Base-by-base conservation (phyloP, 225 moss, liverwort and hornwort genomes). In the Pseudoscleropodium purum region DNA sequence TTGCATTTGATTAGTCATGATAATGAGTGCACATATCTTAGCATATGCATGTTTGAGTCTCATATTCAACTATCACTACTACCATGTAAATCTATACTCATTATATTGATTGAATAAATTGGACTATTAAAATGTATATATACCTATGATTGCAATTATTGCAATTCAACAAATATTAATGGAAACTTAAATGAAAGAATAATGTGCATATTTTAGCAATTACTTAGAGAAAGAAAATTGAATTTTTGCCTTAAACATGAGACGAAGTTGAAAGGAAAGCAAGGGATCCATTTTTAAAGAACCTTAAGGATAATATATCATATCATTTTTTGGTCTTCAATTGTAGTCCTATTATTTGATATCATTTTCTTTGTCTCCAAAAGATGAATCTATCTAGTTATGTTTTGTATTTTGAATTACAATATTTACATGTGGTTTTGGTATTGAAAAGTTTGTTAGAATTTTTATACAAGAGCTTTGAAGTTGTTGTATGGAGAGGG, bases 221-320 rank as follows among this genome's bases (percentile, higher is more conserved):
- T 43, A 41, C 1, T 2, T n/a, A 6, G 13, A 68, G 19, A 6
- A n/a, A 3, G 0, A n/a, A n/a, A n/a, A 6, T 1, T 0, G 11
- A 0, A 7, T 69, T n/a, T 13, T 23, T n/a, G 2, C 12, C 11
- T 69, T 69, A 69, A 12, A 69, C n/a, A 69, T 13, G 6, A n/a
- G 9, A 23, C 7, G 7, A 24, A 69, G 4, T 69, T 0, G n/a
- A 0, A 12, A 12, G 61, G 61, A 4, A 25, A 10, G 11, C 5
- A 60, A 4, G 7, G 19, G 13, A 37, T 67, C 11, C 3, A 19
- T 67, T 67, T 67, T 67, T 10, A 67, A 5, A 67, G 10, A 67
- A 67, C 6, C 36, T 67, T 67, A 10, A 20, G 5, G 37, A 37
- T 67, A 67, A 36, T 19, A 11, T 36, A 6, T 67, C 18, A 37